A percentile compares a stretch with the other conserved stretches of the same genome.
phyloP scores from a whole-genome alignment of 23 red algal genomes.

The Gracilaria vermiculophylla region DNA sequence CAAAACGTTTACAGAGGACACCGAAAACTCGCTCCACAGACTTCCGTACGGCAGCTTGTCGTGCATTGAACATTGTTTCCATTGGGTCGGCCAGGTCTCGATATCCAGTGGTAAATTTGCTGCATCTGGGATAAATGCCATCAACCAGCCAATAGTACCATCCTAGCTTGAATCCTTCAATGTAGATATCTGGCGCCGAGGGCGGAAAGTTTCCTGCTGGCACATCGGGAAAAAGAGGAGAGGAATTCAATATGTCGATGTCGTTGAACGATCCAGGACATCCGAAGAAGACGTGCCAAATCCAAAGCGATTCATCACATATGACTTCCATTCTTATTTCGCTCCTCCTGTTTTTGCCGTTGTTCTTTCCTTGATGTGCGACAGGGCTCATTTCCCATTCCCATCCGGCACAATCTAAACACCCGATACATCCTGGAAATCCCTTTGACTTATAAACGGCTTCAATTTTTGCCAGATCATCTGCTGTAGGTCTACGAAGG shows the following conservation, averaged over 20 bases:
- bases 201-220: neutral
- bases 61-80: too few species aligned
- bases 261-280: conserved; percentile 37
- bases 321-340: neutral
- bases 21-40: too few species aligned
- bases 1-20: too few species aligned
- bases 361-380: conserved; percentile 16
- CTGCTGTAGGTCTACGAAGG: conserved; percentile 23
- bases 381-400: conserved; percentile 8
- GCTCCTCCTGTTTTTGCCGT: neutral
- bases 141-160: conserved; percentile 36
- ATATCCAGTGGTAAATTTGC: too few species aligned
- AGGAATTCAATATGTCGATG: neutral
- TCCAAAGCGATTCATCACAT: conserved; percentile 31
- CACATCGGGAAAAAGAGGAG: neutral
- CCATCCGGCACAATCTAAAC: conserved; percentile 36
- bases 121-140: conserved; percentile 55
- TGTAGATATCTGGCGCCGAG: neutral
- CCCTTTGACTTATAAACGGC: neutral
- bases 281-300: conserved; percentile 46
- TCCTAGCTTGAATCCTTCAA: neutral
- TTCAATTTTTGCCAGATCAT: neutral
- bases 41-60: too few species aligned
- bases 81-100: too few species aligned
- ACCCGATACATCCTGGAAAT: conserved; percentile 36